Evolutionary conservation across 2,329 filamentous ascomycete species (phyloP), one percentile per base, ranked within the genome.

Genomic region (Scytalidium lignicola): DNA sequence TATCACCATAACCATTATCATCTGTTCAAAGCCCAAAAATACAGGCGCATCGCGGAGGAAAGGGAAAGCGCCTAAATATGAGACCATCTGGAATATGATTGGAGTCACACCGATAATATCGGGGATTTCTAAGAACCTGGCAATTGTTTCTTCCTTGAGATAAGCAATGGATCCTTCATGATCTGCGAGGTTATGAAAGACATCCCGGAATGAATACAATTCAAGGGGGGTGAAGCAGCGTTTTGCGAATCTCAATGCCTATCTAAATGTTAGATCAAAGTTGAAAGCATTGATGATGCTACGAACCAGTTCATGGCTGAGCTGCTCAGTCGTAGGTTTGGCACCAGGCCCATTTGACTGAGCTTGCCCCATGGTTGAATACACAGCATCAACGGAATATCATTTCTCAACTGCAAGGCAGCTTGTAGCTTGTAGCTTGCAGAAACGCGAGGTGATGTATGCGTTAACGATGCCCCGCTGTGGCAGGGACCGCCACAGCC

Each of bases 211-310:
- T 26, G 80, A 87, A 67, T 86, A 88, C 23, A 88, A 71, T 66
- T 90, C 86, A 49, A 90, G 73, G 1, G 82, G 76, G 1, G 82
- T 82, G 67, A 86, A 89, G 67, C 83, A 87, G 60, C 82, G 84
- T 51, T 81, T 76, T 48, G 81, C 84, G 63, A 90, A 89, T 57
- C 70, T 78, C 48, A 71, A 67, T 55, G 80, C 80, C 82, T 85
- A 50, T 21, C 20, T 41, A 32, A 22, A 19, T 26, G 10, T 20
- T 48, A 15, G 26, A 43, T 41, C 41, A 37, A n/a, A 45, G 22
- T 40, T 32, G 19, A 17, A 51, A 37, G 41, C 47, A 47, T 43
- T 50, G 43, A 44, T 5, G 23, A 10, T 29, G 29, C 18, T n/a
- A 41, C 46, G 22, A 58, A 66, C 64, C 48, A 66, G 51, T 47